Conservation (phyloP, 768 basidiomycete species). For the Russula dissimulans region DNA sequence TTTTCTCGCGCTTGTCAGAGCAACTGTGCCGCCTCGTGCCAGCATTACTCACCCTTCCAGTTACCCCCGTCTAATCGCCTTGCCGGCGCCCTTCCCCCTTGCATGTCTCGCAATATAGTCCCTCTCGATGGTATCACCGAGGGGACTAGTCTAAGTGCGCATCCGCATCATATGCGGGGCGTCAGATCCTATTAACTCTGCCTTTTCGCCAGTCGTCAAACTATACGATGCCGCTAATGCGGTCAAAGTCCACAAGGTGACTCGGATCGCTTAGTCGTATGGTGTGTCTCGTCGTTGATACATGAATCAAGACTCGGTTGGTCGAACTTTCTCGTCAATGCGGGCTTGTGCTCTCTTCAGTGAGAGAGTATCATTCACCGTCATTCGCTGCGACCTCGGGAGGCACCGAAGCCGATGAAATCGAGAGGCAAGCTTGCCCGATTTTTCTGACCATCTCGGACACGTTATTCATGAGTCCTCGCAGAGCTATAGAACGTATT, state of each 20-base stretch:
- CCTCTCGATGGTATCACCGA: neutral
- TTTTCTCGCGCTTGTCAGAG: neutral
- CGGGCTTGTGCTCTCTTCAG: neutral
- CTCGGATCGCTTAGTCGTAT: neutral
- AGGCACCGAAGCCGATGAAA: neutral
- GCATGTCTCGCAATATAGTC: neutral
- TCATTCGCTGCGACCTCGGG: neutral
- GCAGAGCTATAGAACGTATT: neutral
- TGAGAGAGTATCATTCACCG: slow-evolving; percentile 2
- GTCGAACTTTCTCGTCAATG: neutral
- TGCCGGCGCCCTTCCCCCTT: neutral
- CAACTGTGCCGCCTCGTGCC: neutral
- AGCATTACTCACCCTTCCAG: neutral
- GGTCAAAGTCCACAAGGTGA: slow-evolving; percentile 3
- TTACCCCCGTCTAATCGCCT: no score
- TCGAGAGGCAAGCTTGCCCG: neutral
- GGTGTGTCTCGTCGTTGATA: neutral
- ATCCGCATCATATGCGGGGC: neutral
- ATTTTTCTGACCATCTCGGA: neutral
- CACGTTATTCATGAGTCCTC: neutral
- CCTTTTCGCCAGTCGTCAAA: neutral
- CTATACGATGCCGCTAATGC: neutral
- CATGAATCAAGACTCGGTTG: neutral
- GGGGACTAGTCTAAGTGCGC: neutral
- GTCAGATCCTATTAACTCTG: neutral